Percentiles rank a stretch among this genome's conserved stretches.
These are phyloP conservation scores for Metarhizium brunneum DNA, from an alignment of 2,329 filamentous ascomycete species.

Conservation along the genomic window DNA sequence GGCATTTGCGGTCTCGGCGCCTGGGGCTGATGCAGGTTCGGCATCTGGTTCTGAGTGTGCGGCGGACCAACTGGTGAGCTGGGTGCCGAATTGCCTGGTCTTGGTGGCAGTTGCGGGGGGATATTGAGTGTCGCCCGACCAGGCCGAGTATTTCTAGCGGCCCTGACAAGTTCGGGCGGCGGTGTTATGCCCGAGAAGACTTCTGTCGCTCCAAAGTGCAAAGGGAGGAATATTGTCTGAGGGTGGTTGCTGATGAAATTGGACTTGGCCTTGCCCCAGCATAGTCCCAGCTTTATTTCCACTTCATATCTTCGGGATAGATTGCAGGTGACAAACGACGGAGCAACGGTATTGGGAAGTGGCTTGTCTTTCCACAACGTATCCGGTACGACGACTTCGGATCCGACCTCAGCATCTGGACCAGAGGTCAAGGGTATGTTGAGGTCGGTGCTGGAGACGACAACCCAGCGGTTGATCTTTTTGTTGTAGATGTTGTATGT, in stretches of 20 bases:
- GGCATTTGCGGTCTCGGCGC: conserved; percentile 10
- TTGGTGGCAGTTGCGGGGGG: conserved; percentile 27
- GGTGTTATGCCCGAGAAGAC: conserved; percentile 85
- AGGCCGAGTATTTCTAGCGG: conserved; percentile 29
- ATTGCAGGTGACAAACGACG: conserved; percentile 84
- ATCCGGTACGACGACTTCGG: conserved; percentile 61
- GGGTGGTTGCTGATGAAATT: conserved; percentile 14
- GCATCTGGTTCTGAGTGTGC: conserved; percentile 11
- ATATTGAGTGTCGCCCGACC: conserved; percentile 26
- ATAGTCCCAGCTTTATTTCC: conserved; percentile 70
- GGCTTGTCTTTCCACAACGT: conserved; percentile 62
- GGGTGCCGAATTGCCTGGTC: conserved; percentile 18
- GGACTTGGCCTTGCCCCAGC: conserved; percentile 53
- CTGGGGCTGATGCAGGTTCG: not conserved
- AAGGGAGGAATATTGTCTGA: conserved; percentile 67
- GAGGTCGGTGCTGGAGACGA: conserved; percentile 64
- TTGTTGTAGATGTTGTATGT: conserved; percentile 65
- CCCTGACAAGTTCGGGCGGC: conserved; percentile 64
- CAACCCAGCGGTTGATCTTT: conserved; percentile 66
- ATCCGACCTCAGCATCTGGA: conserved; percentile 46
- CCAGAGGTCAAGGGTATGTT: conserved; percentile 56
- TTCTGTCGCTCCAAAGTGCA: conserved; percentile 64
- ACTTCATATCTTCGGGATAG: conserved; percentile 73
- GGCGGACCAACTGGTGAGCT: conserved; percentile 10
- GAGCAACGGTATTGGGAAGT: conserved; percentile 78